Evolutionary conservation across 805 yeast genomes (phyloP), one percentile per base, ranked within the genome.

Genomic region (Candida piceae): DNA sequence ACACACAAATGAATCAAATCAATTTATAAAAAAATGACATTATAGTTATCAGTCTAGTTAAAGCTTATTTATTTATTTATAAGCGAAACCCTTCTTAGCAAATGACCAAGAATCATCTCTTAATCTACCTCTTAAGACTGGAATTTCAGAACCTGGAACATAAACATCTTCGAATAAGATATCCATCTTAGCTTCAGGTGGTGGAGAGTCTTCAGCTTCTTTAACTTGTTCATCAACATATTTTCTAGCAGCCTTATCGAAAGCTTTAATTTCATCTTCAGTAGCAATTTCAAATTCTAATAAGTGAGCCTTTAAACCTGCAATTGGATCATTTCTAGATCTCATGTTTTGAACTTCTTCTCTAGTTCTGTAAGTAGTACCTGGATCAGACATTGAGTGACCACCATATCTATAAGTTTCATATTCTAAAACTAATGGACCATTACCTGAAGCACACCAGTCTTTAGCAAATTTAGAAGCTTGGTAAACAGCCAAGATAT

Each of bases 301-400:
- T 50, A 93, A 71, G 46, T 78, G 84, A 57, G 80, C 80, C 77
- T 89, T 90, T 62, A 93, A 78, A 53, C 97, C 97, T 39, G 95
- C 89, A 65, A 93, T 87, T 55, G 97, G 97, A 67, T 93, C 98
- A 65, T 84, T 88, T 75, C 87, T 84, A 30, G 97, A 87, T 76
- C 98, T 85, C 97, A 93, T 89, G 74, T 90, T 90, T 73, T 89
- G 97, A 53, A 93, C 93, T 74, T 93, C 98, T 72, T 93, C 98
- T 76, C 98, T 89, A 62, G 98, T 93, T 80, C 98, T 84, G 82
- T 93, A 93, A 51, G 98, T 93, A 66, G 98, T 93, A 77, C 98
- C 98, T 59, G 98, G 98, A 71, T 93, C 98, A 53, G 97, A 90
- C 97, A 93, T 93, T 53, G 98, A 93, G 80, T 93, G 98, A 67